These are phyloP conservation scores for Kodamaea arcana DNA, from an alignment of 1,139 yeast species.

Conservation along the genomic window DNA sequence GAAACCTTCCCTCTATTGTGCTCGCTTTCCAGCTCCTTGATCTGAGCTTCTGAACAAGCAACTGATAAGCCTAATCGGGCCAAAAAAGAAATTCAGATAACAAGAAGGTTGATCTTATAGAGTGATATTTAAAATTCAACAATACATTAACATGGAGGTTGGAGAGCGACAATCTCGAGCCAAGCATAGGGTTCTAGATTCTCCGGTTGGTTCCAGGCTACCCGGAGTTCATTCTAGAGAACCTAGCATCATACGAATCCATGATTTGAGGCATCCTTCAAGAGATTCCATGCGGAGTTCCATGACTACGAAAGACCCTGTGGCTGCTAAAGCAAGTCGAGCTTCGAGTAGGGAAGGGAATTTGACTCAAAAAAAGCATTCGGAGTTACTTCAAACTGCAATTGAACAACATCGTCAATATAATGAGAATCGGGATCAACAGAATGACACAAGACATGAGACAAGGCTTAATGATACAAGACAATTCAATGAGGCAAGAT, in stretches of 20 bases:
- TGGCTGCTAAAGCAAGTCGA: conserved; percentile 1
- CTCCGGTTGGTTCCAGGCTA: not conserved
- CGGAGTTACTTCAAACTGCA: conserved; percentile 9
- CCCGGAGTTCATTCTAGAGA: not conserved
- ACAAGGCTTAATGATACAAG: no score
- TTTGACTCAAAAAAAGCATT: not conserved
- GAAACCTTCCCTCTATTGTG: no score
- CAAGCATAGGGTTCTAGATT: conserved; percentile 2
- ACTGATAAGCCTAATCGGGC: not conserved
- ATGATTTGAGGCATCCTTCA: not conserved
- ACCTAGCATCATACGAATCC: not conserved
- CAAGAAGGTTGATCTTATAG: no score
- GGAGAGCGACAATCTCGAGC: conserved; percentile 6
- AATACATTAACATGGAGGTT: conserved; percentile 6
- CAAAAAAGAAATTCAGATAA: not conserved
- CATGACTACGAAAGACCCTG: not conserved
- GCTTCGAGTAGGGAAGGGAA: not conserved
- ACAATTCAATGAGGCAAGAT: conserved; percentile 5
- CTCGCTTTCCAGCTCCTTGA: no score
- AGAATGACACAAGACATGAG: no score
- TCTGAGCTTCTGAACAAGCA: not conserved
- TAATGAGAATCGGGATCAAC: no score
- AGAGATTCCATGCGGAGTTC: not conserved
- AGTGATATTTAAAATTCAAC: conserved; percentile 2
- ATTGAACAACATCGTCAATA: conserved; percentile 10